Percentiles rank a stretch among this genome's conserved stretches.
phyloP scores from a whole-genome alignment of 2,329 filamentous ascomycete genomes.

The Zalaria obscura region DNA sequence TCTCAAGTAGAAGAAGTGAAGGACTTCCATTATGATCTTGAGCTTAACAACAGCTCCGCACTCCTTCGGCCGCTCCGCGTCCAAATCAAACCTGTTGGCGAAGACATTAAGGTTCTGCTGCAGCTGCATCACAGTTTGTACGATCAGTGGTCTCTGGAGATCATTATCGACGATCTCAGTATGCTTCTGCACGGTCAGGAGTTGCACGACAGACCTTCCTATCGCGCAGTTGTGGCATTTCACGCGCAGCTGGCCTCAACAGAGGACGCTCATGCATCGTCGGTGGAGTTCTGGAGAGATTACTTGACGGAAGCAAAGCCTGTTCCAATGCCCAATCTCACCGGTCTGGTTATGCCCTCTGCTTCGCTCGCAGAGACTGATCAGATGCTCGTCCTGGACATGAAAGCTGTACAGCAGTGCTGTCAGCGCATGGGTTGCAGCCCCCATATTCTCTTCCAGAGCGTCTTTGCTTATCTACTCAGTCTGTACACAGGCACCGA shows the following conservation, averaged over 20 bases:
- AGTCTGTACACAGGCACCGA: constrained; percentile 45
- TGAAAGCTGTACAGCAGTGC: background rate
- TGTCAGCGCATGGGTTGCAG: constrained; percentile 32
- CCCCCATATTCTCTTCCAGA: constrained; percentile 62
- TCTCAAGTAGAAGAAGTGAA: constrained; percentile 15
- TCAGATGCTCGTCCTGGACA: background rate
- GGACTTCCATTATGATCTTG: constrained; percentile 8
- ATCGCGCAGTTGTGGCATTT: constrained; percentile 35
- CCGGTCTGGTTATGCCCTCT: constrained; percentile 18
- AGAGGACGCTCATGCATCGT: constrained; percentile 16
- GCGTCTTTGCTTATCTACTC: constrained; percentile 53
- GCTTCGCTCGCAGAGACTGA: background rate
- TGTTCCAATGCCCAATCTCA: constrained; percentile 44
- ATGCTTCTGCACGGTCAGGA: constrained; percentile 27
- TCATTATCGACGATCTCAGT: constrained; percentile 57
- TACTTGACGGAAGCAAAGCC: constrained; percentile 45
- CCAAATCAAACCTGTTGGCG: constrained; percentile 31
- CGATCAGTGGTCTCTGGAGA: constrained; percentile 77
- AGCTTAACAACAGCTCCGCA: constrained; percentile 13
- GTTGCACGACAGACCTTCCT: constrained; percentile 38
- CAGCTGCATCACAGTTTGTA: constrained; percentile 74
- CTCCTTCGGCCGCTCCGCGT: constrained; percentile 47
- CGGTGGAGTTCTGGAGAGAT: constrained; percentile 55
- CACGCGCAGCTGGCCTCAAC: constrained; percentile 13
- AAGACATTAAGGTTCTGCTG: constrained; percentile 26